Conservation (phyloP, 1,139 yeast genomes). For the Groenewaldozyma auringiensis region DNA sequence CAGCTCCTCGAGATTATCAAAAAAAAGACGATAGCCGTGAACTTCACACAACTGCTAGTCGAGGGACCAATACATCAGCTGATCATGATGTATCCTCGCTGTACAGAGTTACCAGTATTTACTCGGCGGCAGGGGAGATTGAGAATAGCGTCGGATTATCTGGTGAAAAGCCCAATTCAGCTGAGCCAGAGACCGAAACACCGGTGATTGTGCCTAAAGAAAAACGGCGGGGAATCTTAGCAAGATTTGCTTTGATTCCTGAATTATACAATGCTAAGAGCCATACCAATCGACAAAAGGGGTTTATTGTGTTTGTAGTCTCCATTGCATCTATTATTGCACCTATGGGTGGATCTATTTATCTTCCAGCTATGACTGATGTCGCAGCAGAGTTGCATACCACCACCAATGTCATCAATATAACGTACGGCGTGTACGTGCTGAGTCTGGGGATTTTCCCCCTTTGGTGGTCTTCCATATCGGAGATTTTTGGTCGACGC, state of each 20-base stretch:
- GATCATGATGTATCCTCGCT: neutral
- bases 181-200: neutral
- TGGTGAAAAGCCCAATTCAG: neutral
- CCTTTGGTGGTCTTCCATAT: conserved; percentile 80
- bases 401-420: conserved; percentile 52
- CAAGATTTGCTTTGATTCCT: conserved; percentile 46
- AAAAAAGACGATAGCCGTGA: too few species aligned
- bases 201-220: conserved; percentile 12
- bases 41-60: too few species aligned
- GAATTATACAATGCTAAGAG: conserved; percentile 69
- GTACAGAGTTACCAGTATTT: neutral
- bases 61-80: too few species aligned
- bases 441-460: conserved; percentile 74
- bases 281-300: conserved; percentile 45
- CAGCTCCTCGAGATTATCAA: too few species aligned
- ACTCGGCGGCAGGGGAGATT: neutral
- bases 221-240: conserved; percentile 24
- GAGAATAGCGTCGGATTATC: neutral
- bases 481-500: conserved; percentile 65
- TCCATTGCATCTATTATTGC: conserved; percentile 75
- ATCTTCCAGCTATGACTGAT: conserved; percentile 69
- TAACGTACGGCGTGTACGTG: conserved; percentile 73
- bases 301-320: conserved; percentile 51
- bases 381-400: conserved; percentile 51
- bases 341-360: conserved; percentile 87